phyloP scores from a whole-genome alignment of 2,329 filamentous ascomycete species.

The Calycina herbarum region DNA sequence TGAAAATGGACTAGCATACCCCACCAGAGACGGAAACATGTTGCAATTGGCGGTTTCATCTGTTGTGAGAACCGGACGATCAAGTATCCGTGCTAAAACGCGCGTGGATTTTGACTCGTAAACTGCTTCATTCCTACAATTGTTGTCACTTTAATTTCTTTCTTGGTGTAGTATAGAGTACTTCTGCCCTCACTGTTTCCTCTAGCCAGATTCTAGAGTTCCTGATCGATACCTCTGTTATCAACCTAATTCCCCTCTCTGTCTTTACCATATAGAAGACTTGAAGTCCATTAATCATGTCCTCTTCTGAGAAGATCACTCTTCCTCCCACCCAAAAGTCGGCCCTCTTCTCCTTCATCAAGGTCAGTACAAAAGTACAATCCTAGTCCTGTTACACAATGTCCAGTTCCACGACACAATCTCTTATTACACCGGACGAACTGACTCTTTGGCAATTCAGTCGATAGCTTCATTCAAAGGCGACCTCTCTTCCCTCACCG shows the following conservation, averaged over 20 bases:
- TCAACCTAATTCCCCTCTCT: neutral
- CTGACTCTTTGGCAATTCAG: slow-evolving; percentile 32
- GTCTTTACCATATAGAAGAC: neutral
- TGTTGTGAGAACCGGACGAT: slow-evolving; percentile 10
- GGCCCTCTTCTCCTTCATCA: slow-evolving; percentile 36
- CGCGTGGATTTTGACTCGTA: neutral
- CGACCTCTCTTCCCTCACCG: slow-evolving; percentile 76
- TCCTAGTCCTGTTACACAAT: neutral
- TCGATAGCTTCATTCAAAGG: slow-evolving; percentile 82
- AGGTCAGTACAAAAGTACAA: slow-evolving; percentile 23
- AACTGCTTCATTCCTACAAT: neutral
- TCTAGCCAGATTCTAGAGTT: neutral
- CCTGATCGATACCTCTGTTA: too few species aligned
- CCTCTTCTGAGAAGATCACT: slow-evolving; percentile 26
- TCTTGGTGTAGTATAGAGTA: neutral
- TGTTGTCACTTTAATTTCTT: slow-evolving; percentile 6
- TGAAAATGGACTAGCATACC: too few species aligned
- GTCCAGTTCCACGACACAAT: neutral
- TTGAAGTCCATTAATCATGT: slow-evolving; percentile 9
- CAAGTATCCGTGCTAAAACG: slow-evolving; percentile 10
- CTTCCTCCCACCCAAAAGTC: slow-evolving; percentile 28
- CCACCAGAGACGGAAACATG: neutral
- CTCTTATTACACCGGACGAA: neutral
- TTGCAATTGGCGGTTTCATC: slow-evolving; percentile 8
- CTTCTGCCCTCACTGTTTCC: neutral